Evolutionary conservation across 2,329 filamentous ascomycete species (phyloP).

Genomic region (Neofusicoccum cordaticola): DNA sequence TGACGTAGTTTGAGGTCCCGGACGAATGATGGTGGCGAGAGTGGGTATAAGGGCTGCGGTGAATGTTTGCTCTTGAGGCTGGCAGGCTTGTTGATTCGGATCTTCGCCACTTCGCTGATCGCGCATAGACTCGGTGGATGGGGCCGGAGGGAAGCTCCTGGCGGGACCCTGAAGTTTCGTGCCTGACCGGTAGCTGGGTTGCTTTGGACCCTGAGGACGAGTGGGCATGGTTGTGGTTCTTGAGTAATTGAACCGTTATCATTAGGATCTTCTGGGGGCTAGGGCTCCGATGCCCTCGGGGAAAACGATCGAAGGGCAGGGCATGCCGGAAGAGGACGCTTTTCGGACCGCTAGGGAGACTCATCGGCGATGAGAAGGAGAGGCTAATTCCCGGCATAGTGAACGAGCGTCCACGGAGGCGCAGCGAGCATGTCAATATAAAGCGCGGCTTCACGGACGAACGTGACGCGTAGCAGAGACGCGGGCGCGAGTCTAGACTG

Average conservation of each 20-base stretch:
- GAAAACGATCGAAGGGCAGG: background rate
- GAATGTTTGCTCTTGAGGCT: background rate
- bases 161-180: background rate
- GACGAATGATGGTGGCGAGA: background rate
- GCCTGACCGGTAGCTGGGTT: background rate
- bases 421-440: background rate
- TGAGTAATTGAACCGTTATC: background rate
- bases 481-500: background rate
- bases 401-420: background rate
- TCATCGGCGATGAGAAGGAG: slow-evolving; percentile 4
- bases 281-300: background rate
- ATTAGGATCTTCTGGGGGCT: background rate
- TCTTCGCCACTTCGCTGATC: slow-evolving; percentile 3
- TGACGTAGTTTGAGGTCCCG: background rate
- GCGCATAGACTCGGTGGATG: background rate
- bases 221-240: background rate
- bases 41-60: slow-evolving; percentile 11
- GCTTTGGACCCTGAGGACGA: background rate
- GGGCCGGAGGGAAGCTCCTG: background rate
- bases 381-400: background rate
- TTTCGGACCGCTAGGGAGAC: background rate
- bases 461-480: background rate
- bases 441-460: background rate
- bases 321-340: background rate
- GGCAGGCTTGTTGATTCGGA: background rate